phyloP scores from a whole-genome alignment of 768 basidiomycete genomes.

The Sarcodon aspratus region DNA sequence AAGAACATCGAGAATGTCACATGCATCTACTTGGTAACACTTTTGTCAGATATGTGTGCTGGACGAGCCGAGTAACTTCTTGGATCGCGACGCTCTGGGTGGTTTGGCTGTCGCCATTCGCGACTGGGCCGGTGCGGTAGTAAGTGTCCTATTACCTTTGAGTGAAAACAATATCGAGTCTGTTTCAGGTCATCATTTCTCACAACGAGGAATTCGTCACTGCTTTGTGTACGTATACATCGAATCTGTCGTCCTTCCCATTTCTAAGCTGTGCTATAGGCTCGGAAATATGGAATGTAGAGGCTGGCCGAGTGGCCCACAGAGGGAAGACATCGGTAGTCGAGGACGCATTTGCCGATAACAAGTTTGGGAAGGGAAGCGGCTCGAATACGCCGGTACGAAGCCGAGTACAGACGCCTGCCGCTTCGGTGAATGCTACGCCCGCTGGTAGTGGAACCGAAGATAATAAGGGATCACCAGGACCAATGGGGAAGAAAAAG shows the following conservation, averaged over 20 bases:
- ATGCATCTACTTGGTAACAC: conserved; percentile 5
- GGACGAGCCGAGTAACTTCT: conserved; percentile 93
- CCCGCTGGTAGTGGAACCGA: conserved; percentile 75
- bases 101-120: conserved; percentile 91
- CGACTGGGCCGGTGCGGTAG: conserved; percentile 90
- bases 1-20: conserved; percentile 9
- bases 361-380: conserved; percentile 59
- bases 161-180: conserved; percentile 9
- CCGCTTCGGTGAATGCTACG: conserved; percentile 59
- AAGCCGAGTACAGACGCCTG: conserved; percentile 62
- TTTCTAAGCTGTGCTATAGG: conserved; percentile 28
- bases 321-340: conserved; percentile 81
- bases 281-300: conserved; percentile 93
- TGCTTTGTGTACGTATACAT: conserved; percentile 53
- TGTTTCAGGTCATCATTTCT: conserved; percentile 78
- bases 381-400: conserved; percentile 59
- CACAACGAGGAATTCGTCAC: conserved; percentile 87
- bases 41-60: conserved; percentile 51
- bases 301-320: conserved; percentile 72
- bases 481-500: conserved; percentile 69
- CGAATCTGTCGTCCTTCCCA: conserved; percentile 4
- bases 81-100: conserved; percentile 92
- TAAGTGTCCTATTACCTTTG: conserved; percentile 23
- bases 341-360: conserved; percentile 73
- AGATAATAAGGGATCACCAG: conserved; percentile 28